Conservation (phyloP, 208 protist species). For the Crithidia thermophila region DNA sequence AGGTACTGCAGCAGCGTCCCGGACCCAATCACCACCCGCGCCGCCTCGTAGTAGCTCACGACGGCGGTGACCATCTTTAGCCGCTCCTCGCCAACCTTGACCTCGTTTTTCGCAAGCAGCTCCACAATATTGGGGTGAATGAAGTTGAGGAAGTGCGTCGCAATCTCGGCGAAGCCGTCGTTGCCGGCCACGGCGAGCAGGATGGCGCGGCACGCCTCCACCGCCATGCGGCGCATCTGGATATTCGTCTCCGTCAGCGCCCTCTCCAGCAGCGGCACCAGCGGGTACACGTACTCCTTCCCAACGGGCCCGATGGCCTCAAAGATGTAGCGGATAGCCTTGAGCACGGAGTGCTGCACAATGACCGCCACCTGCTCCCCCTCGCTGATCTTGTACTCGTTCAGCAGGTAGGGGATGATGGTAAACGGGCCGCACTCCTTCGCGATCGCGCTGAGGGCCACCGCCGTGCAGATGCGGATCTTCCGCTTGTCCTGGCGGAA, state of each 20-base stretch:
- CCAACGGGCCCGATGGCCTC: conserved; percentile 98
- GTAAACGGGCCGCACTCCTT: conserved; percentile 99
- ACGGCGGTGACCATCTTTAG: conserved; percentile 95
- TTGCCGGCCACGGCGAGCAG: conserved; percentile 80
- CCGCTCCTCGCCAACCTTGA: conserved; percentile 76
- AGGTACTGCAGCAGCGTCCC: conserved; percentile 95
- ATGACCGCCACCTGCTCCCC: conserved; percentile 95
- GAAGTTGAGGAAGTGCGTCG: conserved; percentile 99
- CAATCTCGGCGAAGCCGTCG: conserved; percentile 91
- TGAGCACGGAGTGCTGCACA: conserved; percentile 98
- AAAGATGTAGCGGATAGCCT: conserved; percentile 99
- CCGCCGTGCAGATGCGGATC: conserved; percentile 99
- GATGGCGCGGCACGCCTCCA: conserved; percentile 97
- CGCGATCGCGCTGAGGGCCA: conserved; percentile 99
- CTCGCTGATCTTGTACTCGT: conserved; percentile 99
- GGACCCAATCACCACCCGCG: conserved; percentile 95
- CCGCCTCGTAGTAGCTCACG: conserved; percentile 98
- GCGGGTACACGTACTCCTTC: conserved; percentile 98
- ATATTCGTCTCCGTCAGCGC: conserved; percentile 99
- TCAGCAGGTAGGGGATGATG: conserved; percentile 99
- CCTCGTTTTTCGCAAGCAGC: conserved; percentile 93
- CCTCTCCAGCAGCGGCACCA: conserved; percentile 98
- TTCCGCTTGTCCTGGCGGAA: conserved; percentile 99
- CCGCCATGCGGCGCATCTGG: conserved; percentile 99
- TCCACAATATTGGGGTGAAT: conserved; percentile 99